Evolutionary conservation across 106 monocot genomes (phyloP).

Genomic region (Dioscorea zingiberensis): DNA sequence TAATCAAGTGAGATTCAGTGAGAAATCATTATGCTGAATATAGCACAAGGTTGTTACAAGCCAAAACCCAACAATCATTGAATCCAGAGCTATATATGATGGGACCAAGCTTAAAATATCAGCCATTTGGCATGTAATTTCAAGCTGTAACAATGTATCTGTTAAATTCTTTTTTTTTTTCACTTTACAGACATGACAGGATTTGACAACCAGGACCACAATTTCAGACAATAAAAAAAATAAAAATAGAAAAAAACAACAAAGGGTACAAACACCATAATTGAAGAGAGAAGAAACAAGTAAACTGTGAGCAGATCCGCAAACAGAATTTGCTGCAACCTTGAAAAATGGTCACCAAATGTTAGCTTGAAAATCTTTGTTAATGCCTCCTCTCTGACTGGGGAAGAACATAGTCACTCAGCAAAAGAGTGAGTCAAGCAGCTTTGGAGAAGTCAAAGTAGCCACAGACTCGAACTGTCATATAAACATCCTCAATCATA

Average conservation of each 20-base stretch:
- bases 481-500: too few species aligned
- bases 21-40: too few species aligned
- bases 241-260: not conserved
- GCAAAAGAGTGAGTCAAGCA: slow-evolving; percentile 15
- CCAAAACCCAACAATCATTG: too few species aligned
- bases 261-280: not conserved
- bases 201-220: too few species aligned
- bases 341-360: not conserved
- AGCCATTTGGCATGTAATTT: slow-evolving; percentile 1
- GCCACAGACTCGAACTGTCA: slow-evolving; percentile 33
- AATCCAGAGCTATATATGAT: too few species aligned
- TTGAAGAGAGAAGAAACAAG: not conserved
- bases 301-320: not conserved
- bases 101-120: not conserved
- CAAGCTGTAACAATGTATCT: not conserved
- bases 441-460: slow-evolving; percentile 15
- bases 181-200: too few species aligned
- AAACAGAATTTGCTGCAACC: not conserved
- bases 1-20: too few species aligned
- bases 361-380: slow-evolving; percentile 1
- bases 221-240: not conserved
- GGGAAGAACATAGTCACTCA: not conserved
- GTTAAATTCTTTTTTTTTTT: too few species aligned
- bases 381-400: not conserved
- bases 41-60: too few species aligned